phyloP scores from a whole-genome alignment of 1,139 yeast genomes.

The Groenewaldozyma sp. region DNA sequence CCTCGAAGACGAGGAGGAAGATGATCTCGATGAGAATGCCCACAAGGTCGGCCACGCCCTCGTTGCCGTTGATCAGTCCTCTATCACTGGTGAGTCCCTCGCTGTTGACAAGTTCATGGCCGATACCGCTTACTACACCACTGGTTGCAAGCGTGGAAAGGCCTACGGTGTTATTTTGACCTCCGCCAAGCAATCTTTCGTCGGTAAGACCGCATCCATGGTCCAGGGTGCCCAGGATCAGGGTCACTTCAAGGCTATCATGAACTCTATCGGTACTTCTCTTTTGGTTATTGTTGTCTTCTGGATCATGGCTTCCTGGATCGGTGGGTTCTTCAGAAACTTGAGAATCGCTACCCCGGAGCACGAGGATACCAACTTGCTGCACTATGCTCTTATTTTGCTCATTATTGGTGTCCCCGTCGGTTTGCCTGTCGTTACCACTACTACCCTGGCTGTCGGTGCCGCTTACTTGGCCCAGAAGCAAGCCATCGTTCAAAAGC shows the following conservation, averaged over 20 bases:
- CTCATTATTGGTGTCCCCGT: conserved; percentile 94
- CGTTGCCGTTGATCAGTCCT: conserved; percentile 68
- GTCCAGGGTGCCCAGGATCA: conserved; percentile 68
- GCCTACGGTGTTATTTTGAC: conserved; percentile 66
- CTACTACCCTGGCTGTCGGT: conserved; percentile 95
- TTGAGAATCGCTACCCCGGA: conserved; percentile 51
- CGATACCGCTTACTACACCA: conserved; percentile 63
- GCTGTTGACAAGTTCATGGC: conserved; percentile 69
- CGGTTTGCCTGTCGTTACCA: conserved; percentile 90
- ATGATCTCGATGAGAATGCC: conserved; percentile 45
- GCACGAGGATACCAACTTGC: conserved; percentile 34
- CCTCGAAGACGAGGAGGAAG: conserved; percentile 62
- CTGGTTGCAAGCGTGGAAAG: conserved; percentile 75
- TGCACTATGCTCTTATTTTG: conserved; percentile 74
- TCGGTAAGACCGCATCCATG: conserved; percentile 71
- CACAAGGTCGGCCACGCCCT: conserved; percentile 35
- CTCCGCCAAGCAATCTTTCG: conserved; percentile 63
- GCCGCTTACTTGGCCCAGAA: conserved; percentile 91
- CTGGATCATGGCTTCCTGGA: conserved; percentile 65
- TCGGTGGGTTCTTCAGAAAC: conserved; percentile 73
- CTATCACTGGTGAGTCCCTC: conserved; percentile 74
- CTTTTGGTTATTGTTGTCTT: conserved; percentile 62
- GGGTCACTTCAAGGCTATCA: conserved; percentile 76
- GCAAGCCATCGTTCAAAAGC: conserved; percentile 85
- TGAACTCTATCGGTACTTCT: conserved; percentile 73